Evolutionary conservation across 768 basidiomycete species (phyloP).

Genomic region (Rubroboletus pulcherrimus): DNA sequence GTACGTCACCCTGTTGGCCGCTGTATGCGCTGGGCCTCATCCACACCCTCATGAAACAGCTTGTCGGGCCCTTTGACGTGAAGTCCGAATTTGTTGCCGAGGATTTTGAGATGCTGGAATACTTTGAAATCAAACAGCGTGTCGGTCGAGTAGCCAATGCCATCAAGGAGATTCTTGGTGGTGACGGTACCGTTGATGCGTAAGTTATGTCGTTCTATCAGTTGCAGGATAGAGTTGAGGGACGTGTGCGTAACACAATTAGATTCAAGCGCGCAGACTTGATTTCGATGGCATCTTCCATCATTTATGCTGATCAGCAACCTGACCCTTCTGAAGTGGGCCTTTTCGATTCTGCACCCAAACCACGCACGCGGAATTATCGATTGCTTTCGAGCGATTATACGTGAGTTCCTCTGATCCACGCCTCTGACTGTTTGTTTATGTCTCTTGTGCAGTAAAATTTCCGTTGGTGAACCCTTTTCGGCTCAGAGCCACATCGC

Average conservation of each 20-base stretch:
- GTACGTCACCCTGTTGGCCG: conserved; percentile 41
- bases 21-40: conserved; percentile 1
- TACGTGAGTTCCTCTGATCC: conserved; percentile 48
- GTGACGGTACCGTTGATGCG: conserved; percentile 38
- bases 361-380: conserved; percentile 60
- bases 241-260: background rate
- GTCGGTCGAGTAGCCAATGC: conserved; percentile 66
- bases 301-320: conserved; percentile 65
- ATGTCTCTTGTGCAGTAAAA: conserved; percentile 44
- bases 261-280: conserved; percentile 58
- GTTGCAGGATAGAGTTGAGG: background rate
- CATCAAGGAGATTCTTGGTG: conserved; percentile 49
- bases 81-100: conserved; percentile 54
- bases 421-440: background rate
- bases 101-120: conserved; percentile 72
- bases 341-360: conserved; percentile 62
- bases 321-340: conserved; percentile 73
- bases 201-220: conserved; percentile 26
- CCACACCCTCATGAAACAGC: conserved; percentile 37
- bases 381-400: conserved; percentile 54
- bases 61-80: conserved; percentile 66
- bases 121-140: conserved; percentile 72
- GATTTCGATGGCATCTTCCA: conserved; percentile 63
- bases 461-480: conserved; percentile 62
- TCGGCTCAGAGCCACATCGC: conserved; percentile 68